Evolutionary conservation across 495 filamentous ascomycete species (phyloP).

Genomic region (Copromyces sp.): DNA sequence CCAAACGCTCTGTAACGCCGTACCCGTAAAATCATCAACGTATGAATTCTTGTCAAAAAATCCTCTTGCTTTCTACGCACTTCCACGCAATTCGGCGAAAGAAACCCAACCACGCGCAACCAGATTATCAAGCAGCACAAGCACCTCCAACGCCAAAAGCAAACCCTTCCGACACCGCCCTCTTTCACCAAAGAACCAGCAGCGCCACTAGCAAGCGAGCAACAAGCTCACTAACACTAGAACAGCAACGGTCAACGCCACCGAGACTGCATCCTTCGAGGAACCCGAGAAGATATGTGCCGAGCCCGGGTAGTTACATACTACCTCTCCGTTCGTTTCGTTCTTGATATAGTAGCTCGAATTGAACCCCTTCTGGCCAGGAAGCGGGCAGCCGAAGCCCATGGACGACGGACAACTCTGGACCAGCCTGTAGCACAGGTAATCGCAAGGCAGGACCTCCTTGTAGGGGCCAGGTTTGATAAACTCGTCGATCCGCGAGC

Average conservation of each 20-base stretch:
- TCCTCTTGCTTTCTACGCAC: neutral
- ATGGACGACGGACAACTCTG: slow-evolving; percentile 73
- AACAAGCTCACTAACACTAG: slow-evolving; percentile 7
- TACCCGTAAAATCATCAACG: neutral
- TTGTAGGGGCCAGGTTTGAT: slow-evolving; percentile 86
- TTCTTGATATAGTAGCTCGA: slow-evolving; percentile 52
- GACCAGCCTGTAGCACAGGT: slow-evolving; percentile 75
- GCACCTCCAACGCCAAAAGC: neutral
- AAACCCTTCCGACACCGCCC: neutral
- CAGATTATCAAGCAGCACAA: neutral
- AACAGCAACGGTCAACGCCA: slow-evolving; percentile 6
- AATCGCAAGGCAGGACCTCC: slow-evolving; percentile 77
- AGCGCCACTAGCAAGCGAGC: neutral
- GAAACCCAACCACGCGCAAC: neutral
- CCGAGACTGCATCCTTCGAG: slow-evolving; percentile 8
- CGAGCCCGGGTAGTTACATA: slow-evolving; percentile 40
- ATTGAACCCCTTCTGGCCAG: slow-evolving; percentile 40
- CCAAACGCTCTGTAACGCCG: neutral
- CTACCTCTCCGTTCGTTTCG: slow-evolving; percentile 14
- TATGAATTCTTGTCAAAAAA: neutral
- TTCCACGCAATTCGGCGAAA: neutral
- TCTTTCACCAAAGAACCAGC: neutral
- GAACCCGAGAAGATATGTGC: slow-evolving; percentile 25
- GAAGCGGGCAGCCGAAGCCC: slow-evolving; percentile 64
- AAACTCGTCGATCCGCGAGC: slow-evolving; percentile 54